phyloP scores from a whole-genome alignment of 257 asterid species.

The Nicotiana sylvestris region DNA sequence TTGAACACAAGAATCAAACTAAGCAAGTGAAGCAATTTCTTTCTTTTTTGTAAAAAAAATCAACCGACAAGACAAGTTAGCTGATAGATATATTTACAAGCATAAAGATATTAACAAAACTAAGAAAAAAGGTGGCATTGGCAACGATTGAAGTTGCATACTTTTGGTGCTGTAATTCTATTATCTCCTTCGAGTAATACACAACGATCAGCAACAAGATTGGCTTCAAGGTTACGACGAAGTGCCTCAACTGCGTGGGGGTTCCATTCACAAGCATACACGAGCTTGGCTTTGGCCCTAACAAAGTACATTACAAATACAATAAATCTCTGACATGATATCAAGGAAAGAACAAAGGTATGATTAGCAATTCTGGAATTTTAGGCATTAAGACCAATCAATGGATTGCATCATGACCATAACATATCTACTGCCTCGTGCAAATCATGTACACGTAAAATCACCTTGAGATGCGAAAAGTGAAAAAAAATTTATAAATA shows the following conservation, averaged over 20 bases:
- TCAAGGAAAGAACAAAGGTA: constrained; percentile 13
- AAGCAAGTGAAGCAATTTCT: not conserved
- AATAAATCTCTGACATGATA: constrained; percentile 3
- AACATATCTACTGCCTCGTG: not conserved
- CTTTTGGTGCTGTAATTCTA: constrained; percentile 75
- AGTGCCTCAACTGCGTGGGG: constrained; percentile 90
- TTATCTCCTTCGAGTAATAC: constrained; percentile 89
- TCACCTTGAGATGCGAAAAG: not conserved
- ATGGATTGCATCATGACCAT: not conserved
- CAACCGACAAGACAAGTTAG: not conserved
- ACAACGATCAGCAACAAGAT: constrained; percentile 79
- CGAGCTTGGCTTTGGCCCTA: constrained; percentile 80
- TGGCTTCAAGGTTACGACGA: constrained; percentile 57
- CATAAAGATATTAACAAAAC: not conserved
- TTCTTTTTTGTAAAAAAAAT: not conserved
- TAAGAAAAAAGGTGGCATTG: not conserved
- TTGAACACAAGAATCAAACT: not conserved
- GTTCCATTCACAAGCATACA: constrained; percentile 98
- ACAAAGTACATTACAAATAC: not conserved
- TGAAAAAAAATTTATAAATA: not conserved
- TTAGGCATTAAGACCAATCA: constrained; percentile 1
- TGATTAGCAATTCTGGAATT: not conserved
- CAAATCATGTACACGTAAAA: not conserved
- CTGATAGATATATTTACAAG: not conserved
- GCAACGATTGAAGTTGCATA: constrained; percentile 26